Conservation (phyloP, 1,139 yeast genomes). For the Blastobotrys arbuscula region DNA sequence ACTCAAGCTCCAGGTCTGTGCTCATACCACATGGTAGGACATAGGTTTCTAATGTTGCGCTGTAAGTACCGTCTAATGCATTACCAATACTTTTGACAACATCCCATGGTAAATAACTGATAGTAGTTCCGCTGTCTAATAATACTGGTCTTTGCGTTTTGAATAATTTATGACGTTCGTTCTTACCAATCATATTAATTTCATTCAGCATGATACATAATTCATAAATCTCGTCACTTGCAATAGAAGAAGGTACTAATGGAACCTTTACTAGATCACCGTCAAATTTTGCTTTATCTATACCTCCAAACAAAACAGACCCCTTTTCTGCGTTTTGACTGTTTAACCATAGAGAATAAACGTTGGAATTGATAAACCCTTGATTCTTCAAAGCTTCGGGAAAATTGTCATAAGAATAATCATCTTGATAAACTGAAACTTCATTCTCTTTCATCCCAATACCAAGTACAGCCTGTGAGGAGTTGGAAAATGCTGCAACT, state of each 20-base stretch:
- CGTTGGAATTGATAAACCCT: slow-evolving; percentile 42
- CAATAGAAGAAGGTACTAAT: slow-evolving; percentile 11
- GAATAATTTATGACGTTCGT: not conserved
- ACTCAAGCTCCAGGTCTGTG: slow-evolving; percentile 23
- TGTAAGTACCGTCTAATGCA: slow-evolving; percentile 24
- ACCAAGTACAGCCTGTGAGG: slow-evolving; percentile 29
- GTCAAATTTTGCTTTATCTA: slow-evolving; percentile 46
- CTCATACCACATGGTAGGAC: slow-evolving; percentile 9
- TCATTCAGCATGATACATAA: slow-evolving; percentile 12
- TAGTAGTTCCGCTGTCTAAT: slow-evolving; percentile 32
- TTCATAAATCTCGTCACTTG: slow-evolving; percentile 8
- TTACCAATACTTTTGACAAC: slow-evolving; percentile 20
- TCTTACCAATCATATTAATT: slow-evolving; percentile 3
- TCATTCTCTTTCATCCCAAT: slow-evolving; percentile 10
- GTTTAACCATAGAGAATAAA: slow-evolving; percentile 50
- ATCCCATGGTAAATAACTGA: slow-evolving; percentile 27
- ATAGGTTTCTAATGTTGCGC: slow-evolving; percentile 17
- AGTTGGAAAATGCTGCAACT: slow-evolving; percentile 23
- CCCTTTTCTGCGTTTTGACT: slow-evolving; percentile 42
- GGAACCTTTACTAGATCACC: slow-evolving; percentile 39
- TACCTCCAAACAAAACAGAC: slow-evolving; percentile 51
- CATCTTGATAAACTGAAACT: slow-evolving; percentile 16
- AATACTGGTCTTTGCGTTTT: slow-evolving; percentile 16
- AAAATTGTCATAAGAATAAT: slow-evolving; percentile 33
- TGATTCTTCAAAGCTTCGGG: slow-evolving; percentile 45